These are phyloP conservation scores for Pleurotus cornucopiae DNA, from an alignment of 768 basidiomycete species.

Conservation along the genomic window DNA sequence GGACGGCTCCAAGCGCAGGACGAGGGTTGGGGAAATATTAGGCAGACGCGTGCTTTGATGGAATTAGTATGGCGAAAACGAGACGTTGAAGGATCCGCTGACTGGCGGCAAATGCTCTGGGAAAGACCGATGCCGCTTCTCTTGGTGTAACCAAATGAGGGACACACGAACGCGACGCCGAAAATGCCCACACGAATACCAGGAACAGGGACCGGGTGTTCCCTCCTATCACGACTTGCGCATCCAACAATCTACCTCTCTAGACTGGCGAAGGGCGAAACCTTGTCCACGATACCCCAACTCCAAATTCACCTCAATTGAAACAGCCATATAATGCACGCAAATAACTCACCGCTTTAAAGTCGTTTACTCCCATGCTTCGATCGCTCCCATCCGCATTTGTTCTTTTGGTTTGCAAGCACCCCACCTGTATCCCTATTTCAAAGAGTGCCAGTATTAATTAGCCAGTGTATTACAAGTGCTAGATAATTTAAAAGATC, in stretches of 20 bases:
- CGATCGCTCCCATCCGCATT: background rate
- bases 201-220: background rate
- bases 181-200: background rate
- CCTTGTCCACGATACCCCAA: background rate
- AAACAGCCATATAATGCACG: no score
- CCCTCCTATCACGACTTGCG: background rate
- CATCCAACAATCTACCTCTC: background rate
- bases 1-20: constrained; percentile 50
- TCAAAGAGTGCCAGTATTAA: background rate
- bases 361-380: background rate
- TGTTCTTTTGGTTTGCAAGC: background rate
- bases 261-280: background rate
- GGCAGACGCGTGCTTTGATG: constrained; percentile 57
- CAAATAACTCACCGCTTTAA: no score
- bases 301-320: background rate
- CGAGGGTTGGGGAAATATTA: constrained; percentile 55
- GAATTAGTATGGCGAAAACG: constrained; percentile 69
- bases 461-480: constrained; percentile 7
- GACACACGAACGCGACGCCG: background rate
- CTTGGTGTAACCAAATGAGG: constrained; percentile 34
- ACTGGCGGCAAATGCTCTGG: constrained; percentile 58
- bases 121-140: constrained; percentile 47
- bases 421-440: constrained; percentile 6
- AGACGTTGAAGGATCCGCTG: constrained; percentile 41
- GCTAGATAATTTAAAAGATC: constrained; percentile 7